phyloP scores from a whole-genome alignment of 1,139 yeast genomes.

The Yamadazyma mexicana region DNA sequence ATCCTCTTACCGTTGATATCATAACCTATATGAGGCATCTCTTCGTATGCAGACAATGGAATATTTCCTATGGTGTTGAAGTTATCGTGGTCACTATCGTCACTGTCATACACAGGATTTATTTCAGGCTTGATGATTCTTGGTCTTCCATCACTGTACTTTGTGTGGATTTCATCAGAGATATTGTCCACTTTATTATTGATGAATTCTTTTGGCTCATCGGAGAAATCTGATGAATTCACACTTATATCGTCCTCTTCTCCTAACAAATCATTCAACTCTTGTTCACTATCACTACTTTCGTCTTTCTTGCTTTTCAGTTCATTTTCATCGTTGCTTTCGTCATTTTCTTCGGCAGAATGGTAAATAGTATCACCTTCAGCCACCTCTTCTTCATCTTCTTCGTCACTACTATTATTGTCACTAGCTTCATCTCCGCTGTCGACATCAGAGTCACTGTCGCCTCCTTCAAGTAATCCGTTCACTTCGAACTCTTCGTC shows the following conservation, averaged over 20 bases:
- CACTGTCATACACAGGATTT: slow-evolving; percentile 88
- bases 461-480: slow-evolving; percentile 26
- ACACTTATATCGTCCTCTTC: slow-evolving; percentile 44
- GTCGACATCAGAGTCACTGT: slow-evolving; percentile 9
- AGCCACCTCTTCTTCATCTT: slow-evolving; percentile 14
- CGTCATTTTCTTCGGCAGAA: slow-evolving; percentile 25
- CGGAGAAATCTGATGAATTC: slow-evolving; percentile 41
- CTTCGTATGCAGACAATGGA: slow-evolving; percentile 91
- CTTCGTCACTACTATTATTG: background rate
- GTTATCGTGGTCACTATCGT: slow-evolving; percentile 86
- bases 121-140: slow-evolving; percentile 84
- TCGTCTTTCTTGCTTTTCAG: slow-evolving; percentile 27
- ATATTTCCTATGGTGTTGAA: slow-evolving; percentile 89
- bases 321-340: slow-evolving; percentile 29
- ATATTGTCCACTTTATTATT: slow-evolving; percentile 43
- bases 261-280: slow-evolving; percentile 57
- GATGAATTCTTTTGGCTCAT: slow-evolving; percentile 52
- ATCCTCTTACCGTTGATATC: slow-evolving; percentile 96
- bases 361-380: slow-evolving; percentile 21
- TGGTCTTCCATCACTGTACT: slow-evolving; percentile 77
- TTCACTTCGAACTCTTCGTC: slow-evolving; percentile 30
- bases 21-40: slow-evolving; percentile 96
- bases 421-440: slow-evolving; percentile 8
- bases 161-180: slow-evolving; percentile 41
- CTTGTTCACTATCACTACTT: slow-evolving; percentile 58